phyloP scores from a whole-genome alignment of 495 filamentous ascomycete species.

The Penicillium malachiteum region DNA sequence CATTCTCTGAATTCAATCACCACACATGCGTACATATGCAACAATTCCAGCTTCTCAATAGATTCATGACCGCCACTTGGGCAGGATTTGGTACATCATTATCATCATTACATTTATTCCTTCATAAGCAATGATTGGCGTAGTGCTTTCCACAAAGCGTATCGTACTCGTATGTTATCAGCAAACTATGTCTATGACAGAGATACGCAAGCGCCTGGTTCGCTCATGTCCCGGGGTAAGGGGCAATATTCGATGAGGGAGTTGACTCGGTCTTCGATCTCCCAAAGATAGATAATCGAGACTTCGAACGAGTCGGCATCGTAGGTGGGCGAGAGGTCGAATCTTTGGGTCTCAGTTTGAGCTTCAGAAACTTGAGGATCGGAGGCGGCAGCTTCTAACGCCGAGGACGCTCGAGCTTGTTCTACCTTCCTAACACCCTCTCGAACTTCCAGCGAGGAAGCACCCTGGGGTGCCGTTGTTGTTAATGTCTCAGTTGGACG shows the following conservation, averaged over 20 bases:
- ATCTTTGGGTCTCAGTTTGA: conserved; percentile 1
- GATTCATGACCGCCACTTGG: too few relatives aligned
- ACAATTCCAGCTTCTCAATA: too few relatives aligned
- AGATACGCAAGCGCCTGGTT: background rate
- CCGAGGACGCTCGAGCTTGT: conserved; percentile 28
- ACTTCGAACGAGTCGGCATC: conserved; percentile 33
- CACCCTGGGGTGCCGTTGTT: conserved; percentile 48
- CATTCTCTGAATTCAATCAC: too few relatives aligned
- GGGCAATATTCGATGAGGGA: conserved; percentile 27
- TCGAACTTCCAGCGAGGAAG: conserved; percentile 41
- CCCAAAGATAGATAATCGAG: conserved; percentile 33
- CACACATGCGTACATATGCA: too few relatives aligned
- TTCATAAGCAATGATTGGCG: too few relatives aligned
- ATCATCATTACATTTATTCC: background rate
- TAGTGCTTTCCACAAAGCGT: background rate
- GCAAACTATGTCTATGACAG: background rate
- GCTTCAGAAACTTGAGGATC: conserved; percentile 5
- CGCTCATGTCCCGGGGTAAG: conserved; percentile 40
- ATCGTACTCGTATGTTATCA: background rate
- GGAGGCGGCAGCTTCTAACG: conserved; percentile 5
- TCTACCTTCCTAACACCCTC: conserved; percentile 42
- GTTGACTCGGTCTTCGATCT: conserved; percentile 28
- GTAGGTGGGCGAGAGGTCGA: conserved; percentile 12
- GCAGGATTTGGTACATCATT: background rate
- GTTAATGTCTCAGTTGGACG: conserved; percentile 43